Conservation (phyloP, 129 eudicot species). For the Artemisia annua region DNA sequence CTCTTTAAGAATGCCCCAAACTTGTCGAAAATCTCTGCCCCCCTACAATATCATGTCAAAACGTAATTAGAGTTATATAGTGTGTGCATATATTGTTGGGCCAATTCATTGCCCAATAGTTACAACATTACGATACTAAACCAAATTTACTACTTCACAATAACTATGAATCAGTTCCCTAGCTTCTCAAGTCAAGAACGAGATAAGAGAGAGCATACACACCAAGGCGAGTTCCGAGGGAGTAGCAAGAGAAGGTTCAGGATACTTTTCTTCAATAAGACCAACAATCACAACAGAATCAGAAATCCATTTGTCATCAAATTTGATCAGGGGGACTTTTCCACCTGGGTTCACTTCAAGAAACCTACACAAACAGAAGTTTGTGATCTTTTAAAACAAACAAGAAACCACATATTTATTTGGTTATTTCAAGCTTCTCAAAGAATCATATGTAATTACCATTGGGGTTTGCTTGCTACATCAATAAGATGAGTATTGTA, state of each 20-base stretch:
- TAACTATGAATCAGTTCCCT: background rate
- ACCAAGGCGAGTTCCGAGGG: constrained; percentile 69
- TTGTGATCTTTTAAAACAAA: no score
- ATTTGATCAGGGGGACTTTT: constrained; percentile 68
- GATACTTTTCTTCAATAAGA: constrained; percentile 75
- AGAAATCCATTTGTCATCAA: constrained; percentile 71
- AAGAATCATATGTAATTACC: constrained; percentile 31
- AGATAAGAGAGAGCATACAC: constrained; percentile 34
- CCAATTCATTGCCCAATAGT: background rate
- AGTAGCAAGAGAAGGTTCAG: constrained; percentile 67
- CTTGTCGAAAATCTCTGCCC: constrained; percentile 59
- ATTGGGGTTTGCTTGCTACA: constrained; percentile 57
- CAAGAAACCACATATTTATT: background rate
- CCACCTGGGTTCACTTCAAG: constrained; percentile 75
- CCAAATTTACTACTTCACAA: background rate
- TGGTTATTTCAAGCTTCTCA: no score
- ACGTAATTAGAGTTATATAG: background rate
- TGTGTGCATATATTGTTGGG: background rate
- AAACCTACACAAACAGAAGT: constrained; percentile 44
- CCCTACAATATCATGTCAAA: constrained; percentile 38
- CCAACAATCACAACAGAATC: constrained; percentile 85
- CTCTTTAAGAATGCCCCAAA: constrained; percentile 71
- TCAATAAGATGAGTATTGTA: constrained; percentile 63
- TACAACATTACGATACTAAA: background rate
- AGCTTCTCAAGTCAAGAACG: no score